Evolutionary conservation across 2,329 filamentous ascomycete genomes (phyloP), one percentile per base, ranked within the genome.

Genomic region (Chlorencoelia australis): DNA sequence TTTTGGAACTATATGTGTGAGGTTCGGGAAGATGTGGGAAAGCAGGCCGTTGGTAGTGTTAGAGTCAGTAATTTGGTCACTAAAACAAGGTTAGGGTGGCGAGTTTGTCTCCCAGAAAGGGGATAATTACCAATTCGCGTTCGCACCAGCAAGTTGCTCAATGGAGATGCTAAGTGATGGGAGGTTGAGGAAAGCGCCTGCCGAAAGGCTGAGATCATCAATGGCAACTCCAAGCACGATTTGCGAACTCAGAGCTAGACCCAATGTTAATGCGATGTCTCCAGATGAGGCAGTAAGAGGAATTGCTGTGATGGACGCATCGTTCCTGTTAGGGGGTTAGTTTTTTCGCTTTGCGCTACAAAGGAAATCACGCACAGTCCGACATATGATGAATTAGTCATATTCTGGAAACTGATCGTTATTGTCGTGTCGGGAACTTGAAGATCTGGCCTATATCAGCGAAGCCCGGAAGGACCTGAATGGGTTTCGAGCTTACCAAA

Each of bases 181-280:
- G 3, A 40, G 27, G 16, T 36, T 17, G 15, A 40, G 20, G 3
- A 36, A 36, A 13, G 33, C 33, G 4, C 37, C 33, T 5, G 37
- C 22, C 10, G 21, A 7, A 11, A 40, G 30, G 2, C 4, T 9
- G 2, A 16, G 27, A 5, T 14, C 22, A 1, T 36, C 17, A 9
- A 36, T 31, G n/a, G 22, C 14, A 3, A 40, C 33, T 7, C 37
- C 33, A 11, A 40, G 33, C 7, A 40, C 27, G 7, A 40, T 4
- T 28, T 40, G 11, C 1, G 33, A 30, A 4, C 24, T 20, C 1
- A 40, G 33, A 9, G 26, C 17, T 3, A 40, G 33, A 3, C 25
- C 28, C n/a, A 40, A 28, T 3, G 10, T 35, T 5, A 31, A 3
- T 4, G 26, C 6, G 10, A 31, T 28, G 2, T 19, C 22, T 11